Evolutionary conservation across 345 rosid genomes (phyloP), one percentile per base, ranked within the genome.

Genomic region (Melastoma malabathricum): DNA sequence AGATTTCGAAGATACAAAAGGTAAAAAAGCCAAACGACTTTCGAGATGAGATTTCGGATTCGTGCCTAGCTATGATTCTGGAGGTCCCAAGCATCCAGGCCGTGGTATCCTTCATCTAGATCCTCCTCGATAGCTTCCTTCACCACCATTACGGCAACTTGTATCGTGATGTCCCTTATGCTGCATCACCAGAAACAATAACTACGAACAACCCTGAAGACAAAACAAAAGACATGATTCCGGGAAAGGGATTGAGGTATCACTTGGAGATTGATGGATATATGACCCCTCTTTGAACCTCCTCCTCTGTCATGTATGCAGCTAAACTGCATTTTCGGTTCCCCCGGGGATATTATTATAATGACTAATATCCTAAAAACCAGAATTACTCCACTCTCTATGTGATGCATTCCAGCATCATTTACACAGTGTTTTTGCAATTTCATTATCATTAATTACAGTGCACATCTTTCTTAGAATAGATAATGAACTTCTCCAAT

Each of bases 291-390:
- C 74, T 56, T 15, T 66, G 67, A 55, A 87, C n/a, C n/a, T n/a
- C 96, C 77, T 92, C 96, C 48, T 81, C 96, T 53, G 80, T 81
- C 83, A 92, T 92, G 74, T 82, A 87, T 45, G 77, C 83, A 51
- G 93, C 98, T 59, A 92, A 73, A 77, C 98, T 87, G 87, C 63
- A 78, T n/a, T n/a, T n/a, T n/a, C n/a, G n/a, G n/a, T n/a, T n/a
- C n/a, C n/a, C n/a, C 46, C 12, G 9, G 31, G 6, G 41, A 25
- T 15, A 27, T 17, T n/a, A n/a, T n/a, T n/a, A 15, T 17, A 45
- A 25, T 15, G 25, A 3, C 2, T 48, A 19, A 53, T 6, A 25
- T 34, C 39, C 45, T 27, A 23, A 52, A 29, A 19, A 38, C 46
- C 17, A 34, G 14, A 18, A 51, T 47, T 47, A 18, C 17, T 18